These are phyloP conservation scores for Fusarium stilboides DNA, from an alignment of 2,329 filamentous ascomycete species.

Conservation along the genomic window DNA sequence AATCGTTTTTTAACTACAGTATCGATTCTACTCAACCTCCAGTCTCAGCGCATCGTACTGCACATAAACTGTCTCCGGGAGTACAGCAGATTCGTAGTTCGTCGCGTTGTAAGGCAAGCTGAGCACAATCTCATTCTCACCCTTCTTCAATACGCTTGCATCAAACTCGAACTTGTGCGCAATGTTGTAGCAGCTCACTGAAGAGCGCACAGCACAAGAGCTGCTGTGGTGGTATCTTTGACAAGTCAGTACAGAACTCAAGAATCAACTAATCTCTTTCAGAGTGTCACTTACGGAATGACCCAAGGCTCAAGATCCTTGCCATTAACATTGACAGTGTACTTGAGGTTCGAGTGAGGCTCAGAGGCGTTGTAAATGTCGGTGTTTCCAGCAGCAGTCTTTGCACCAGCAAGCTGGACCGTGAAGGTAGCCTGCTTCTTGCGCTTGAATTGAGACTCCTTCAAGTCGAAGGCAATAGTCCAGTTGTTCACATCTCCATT, in stretches of 20 bases:
- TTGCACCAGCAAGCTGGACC: conserved; percentile 74
- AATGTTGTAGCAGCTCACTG: conserved; percentile 74
- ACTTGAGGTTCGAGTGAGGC: conserved; percentile 67
- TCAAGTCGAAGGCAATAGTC: conserved; percentile 69
- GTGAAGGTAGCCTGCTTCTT: conserved; percentile 70
- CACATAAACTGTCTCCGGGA: conserved; percentile 71
- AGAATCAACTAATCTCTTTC: too few species aligned
- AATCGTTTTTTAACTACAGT: neutral
- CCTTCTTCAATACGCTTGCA: conserved; percentile 62
- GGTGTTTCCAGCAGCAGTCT: conserved; percentile 74
- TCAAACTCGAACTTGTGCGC: conserved; percentile 73
- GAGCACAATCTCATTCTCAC: conserved; percentile 69
- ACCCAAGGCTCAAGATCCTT: conserved; percentile 66
- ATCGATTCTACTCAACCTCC: conserved; percentile 61
- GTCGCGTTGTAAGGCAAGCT: conserved; percentile 73
- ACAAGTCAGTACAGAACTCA: neutral
- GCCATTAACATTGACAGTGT: conserved; percentile 60
- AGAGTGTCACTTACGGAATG: conserved; percentile 62
- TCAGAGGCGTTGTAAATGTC: conserved; percentile 69
- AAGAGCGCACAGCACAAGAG: conserved; percentile 73
- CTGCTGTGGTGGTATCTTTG: conserved; percentile 49
- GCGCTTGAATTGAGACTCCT: conserved; percentile 57
- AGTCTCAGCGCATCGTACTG: conserved; percentile 76
- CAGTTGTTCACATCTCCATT: conserved; percentile 69
- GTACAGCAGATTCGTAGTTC: conserved; percentile 70